Evolutionary conservation across 306 rosid species (phyloP), one percentile per base, ranked within the genome.

Genomic region (Prunus padus): DNA sequence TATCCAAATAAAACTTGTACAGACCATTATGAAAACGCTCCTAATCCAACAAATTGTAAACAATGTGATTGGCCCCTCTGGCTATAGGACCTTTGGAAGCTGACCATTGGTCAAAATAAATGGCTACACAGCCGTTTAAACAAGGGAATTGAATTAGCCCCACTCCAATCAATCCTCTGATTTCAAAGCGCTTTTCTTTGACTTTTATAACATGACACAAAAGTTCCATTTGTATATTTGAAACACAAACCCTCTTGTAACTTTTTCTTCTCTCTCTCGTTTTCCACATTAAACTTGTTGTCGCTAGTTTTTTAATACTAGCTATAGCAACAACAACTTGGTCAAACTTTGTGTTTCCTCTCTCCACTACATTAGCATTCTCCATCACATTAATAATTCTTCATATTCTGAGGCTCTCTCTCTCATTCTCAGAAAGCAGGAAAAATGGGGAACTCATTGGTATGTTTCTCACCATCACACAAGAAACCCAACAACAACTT

Each of bases 371-470:
- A 15, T 30, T 22, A 7, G 11, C 61, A 20, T 55, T 11, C 25
- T 1, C n/a, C 25, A 20, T 55, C 23, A n/a, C 18, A 19, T 52
- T 44, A 12, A 22, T 23, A 57, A 22, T 22, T 10, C 31, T 11
- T 11, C 64, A 59, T 15, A 3, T 11, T 23, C 22, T 3, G 8
- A 51, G 8, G 51, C 30, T 7, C 75, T 52, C 63, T 18, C 46
- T 31, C 25, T 47, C 73, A 25, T 47, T 55, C 10, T 37, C 66
- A 4, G 64, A 52, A 60, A 54, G 7, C 60, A 30, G 8, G 22
- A 6, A 16, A 15, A 10, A 80, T 80, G 83, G 83, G 83, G 2
- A 80, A 80, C 76, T 80, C 80, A 19, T 25, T 67, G 40, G 31
- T 47, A 26, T 80, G 83, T 51, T 68, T 80, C 72, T 61, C 71